Conservation (phyloP, 331 rosid genomes). For the Cydonia oblonga region DNA sequence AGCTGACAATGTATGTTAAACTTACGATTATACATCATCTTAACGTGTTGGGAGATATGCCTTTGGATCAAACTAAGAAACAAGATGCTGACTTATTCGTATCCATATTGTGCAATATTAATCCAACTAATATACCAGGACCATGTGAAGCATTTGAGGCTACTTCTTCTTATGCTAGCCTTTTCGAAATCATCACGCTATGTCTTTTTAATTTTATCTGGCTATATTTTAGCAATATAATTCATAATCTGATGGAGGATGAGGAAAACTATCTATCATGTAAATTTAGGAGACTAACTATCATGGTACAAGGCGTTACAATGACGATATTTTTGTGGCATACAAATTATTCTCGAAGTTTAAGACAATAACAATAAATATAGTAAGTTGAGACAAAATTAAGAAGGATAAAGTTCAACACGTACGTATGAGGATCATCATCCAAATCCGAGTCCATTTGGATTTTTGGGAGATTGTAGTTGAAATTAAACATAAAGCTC, state of each 20-base stretch:
- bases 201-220: neutral
- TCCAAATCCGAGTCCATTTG: neutral
- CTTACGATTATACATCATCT: neutral
- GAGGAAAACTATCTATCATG: neutral
- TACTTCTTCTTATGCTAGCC: neutral
- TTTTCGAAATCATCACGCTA: neutral
- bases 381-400: neutral
- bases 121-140: neutral
- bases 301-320: rapidly evolving
- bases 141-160: neutral
- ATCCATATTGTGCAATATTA: neutral
- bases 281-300: neutral
- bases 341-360: neutral
- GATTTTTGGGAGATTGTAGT: neutral
- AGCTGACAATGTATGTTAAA: neutral
- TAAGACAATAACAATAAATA: too few species aligned
- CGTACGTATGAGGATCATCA: neutral
- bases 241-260: neutral
- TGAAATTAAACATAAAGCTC: neutral
- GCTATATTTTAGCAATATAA: neutral
- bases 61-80: neutral
- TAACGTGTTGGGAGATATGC: neutral
- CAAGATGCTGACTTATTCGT: neutral
- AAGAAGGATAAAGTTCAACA: neutral
- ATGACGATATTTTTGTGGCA: too few species aligned